Conservation (phyloP, 352 stramenopile species). For the Phytophthora multivora region DNA sequence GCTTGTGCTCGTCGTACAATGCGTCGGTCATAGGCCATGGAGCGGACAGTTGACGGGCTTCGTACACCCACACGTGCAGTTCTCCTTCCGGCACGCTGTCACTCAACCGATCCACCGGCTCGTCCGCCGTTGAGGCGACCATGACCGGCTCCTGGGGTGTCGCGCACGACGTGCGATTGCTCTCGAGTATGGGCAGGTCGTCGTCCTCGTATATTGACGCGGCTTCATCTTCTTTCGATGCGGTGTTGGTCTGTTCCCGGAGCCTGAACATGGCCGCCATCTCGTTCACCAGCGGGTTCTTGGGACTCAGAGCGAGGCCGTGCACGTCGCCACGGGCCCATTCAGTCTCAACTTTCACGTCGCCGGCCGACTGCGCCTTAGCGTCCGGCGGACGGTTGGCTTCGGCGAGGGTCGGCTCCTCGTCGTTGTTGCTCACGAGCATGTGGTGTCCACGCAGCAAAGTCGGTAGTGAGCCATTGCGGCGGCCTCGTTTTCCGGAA, state of each 20-base stretch:
- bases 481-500: conserved; percentile 13
- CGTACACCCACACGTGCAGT: conserved; percentile 60
- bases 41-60: conserved; percentile 44
- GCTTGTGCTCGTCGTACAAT: conserved; percentile 53
- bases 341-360: background rate
- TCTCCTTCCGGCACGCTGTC: conserved; percentile 35
- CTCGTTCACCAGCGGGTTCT: conserved; percentile 21
- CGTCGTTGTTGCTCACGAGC: conserved; percentile 35
- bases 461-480: conserved; percentile 31
- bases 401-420: conserved; percentile 26
- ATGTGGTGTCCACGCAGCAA: conserved; percentile 24
- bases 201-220: conserved; percentile 16
- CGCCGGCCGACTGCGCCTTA: conserved; percentile 2
- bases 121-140: conserved; percentile 15
- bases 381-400: conserved; percentile 9
- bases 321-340: conserved; percentile 5
- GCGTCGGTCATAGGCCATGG: conserved; percentile 45
- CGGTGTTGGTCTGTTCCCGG: background rate
- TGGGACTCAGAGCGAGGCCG: conserved; percentile 18
- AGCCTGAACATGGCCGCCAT: conserved; percentile 19
- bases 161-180: conserved; percentile 25
- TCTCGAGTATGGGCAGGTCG: conserved; percentile 41
- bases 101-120: conserved; percentile 24
- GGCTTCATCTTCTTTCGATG: conserved; percentile 32
- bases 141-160: conserved; percentile 14